phyloP scores from a whole-genome alignment of 805 yeast genomes.

The Starmerella vaccinii region DNA sequence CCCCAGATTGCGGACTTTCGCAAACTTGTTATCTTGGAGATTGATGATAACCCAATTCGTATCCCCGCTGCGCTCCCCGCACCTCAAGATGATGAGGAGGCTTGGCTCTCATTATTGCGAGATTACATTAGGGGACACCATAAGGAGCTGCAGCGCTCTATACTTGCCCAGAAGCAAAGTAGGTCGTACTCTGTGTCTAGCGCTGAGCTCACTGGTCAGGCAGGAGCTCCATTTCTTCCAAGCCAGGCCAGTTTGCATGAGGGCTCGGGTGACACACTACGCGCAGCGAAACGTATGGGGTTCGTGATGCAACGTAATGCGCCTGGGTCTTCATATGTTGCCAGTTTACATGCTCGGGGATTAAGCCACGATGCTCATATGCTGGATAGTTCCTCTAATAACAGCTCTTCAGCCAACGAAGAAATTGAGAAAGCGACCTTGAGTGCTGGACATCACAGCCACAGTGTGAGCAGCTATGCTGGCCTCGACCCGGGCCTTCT shows the following conservation, averaged over 20 bases:
- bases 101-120: conserved; percentile 38
- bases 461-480: conserved; percentile 5
- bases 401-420: background rate
- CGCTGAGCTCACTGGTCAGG: background rate
- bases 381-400: background rate
- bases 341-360: conserved; percentile 32
- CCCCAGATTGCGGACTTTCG: conserved; percentile 43
- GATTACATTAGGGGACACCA: conserved; percentile 30
- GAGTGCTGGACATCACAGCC: background rate
- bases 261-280: conserved; percentile 37
- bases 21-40: conserved; percentile 47
- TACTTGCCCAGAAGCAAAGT: background rate
- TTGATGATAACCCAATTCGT: conserved; percentile 52
- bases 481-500: background rate
- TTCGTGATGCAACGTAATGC: conserved; percentile 36
- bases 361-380: conserved; percentile 29
- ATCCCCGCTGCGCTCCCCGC: conserved; percentile 21
- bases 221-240: too few relatives aligned
- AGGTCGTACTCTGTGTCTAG: background rate
- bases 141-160: conserved; percentile 6
- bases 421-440: background rate
- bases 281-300: conserved; percentile 70
- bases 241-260: conserved; percentile 11
- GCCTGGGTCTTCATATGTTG: conserved; percentile 19
- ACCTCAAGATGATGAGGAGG: conserved; percentile 34